A percentile compares a stretch with the other conserved stretches of the same genome.
Evolutionary conservation across 805 yeast species (phyloP).

Genomic region (Wickerhamiella sorbophila): DNA sequence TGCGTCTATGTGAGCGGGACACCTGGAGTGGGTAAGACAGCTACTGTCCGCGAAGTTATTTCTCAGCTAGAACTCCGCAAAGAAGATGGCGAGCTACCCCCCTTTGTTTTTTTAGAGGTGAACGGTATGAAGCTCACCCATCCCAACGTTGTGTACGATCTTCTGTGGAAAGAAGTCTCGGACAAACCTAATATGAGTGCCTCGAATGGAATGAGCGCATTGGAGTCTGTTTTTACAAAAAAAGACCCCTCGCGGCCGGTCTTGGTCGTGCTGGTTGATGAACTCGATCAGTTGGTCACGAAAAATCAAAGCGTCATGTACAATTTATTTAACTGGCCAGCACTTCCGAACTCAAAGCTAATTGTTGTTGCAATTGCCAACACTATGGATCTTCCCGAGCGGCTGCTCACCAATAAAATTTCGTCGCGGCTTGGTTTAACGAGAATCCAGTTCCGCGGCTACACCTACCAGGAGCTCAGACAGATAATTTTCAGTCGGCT

Average conservation of each 20-base stretch:
- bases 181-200: slow-evolving; percentile 42
- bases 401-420: slow-evolving; percentile 72
- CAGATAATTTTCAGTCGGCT: slow-evolving; percentile 61
- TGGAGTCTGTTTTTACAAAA: slow-evolving; percentile 54
- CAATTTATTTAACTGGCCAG: slow-evolving; percentile 96
- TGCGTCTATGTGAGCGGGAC: slow-evolving; percentile 90
- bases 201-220: slow-evolving; percentile 45
- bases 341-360: slow-evolving; percentile 60
- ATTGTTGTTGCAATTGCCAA: slow-evolving; percentile 90
- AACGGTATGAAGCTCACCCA: slow-evolving; percentile 77
- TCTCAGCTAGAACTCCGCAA: slow-evolving; percentile 39
- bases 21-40: slow-evolving; percentile 96
- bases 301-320: slow-evolving; percentile 71
- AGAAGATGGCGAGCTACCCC: slow-evolving; percentile 28
- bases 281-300: slow-evolving; percentile 80
- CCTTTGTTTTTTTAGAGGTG: slow-evolving; percentile 68
- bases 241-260: slow-evolving; percentile 30
- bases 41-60: slow-evolving; percentile 78
- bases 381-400: slow-evolving; percentile 93
- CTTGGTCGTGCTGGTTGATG: slow-evolving; percentile 73
- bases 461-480: slow-evolving; percentile 63
- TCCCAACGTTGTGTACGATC: slow-evolving; percentile 71
- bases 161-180: slow-evolving; percentile 62
- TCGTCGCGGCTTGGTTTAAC: slow-evolving; percentile 82
- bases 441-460: slow-evolving; percentile 79